Conservation (phyloP, 2,329 filamentous ascomycete genomes). For the Ambrosiella xylebori region DNA sequence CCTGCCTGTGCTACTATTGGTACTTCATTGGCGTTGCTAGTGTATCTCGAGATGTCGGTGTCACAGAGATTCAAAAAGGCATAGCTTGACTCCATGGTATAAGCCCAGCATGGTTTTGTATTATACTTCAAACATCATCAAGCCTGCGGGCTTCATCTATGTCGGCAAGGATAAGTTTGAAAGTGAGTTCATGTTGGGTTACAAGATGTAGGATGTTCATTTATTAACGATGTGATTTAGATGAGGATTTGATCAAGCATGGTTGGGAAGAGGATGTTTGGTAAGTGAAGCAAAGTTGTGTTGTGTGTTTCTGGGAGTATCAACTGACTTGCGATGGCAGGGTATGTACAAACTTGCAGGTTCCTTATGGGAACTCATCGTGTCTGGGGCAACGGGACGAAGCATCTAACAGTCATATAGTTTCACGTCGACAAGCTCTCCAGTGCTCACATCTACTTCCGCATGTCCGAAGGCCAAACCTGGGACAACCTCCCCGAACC, state of each 20-base stretch:
- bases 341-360: not conserved
- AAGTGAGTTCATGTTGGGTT: slow-evolving; percentile 40
- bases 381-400: no score
- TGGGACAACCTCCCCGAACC: slow-evolving; percentile 70
- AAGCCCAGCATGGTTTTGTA: slow-evolving; percentile 68
- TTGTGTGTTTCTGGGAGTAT: not conserved
- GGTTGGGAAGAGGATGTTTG: slow-evolving; percentile 94
- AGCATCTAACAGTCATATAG: slow-evolving; percentile 24
- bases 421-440: slow-evolving; percentile 98
- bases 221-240: slow-evolving; percentile 28
- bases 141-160: slow-evolving; percentile 75
- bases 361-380: no score
- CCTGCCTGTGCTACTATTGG: not conserved
- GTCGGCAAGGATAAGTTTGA: slow-evolving; percentile 98
- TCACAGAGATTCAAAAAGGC: no score
- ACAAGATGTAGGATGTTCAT: not conserved
- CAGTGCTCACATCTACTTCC: slow-evolving; percentile 88
- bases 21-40: not conserved
- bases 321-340: not conserved
- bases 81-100: no score
- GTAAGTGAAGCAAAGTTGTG: slow-evolving; percentile 28
- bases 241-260: slow-evolving; percentile 89
- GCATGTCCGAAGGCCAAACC: slow-evolving; percentile 56
- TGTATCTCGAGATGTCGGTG: not conserved
- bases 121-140: slow-evolving; percentile 72